A percentile compares a stretch with the other conserved stretches of the same genome.
Conservation (phyloP, 2,329 filamentous ascomycete species). For the Drechmeria coniospora region DNA sequence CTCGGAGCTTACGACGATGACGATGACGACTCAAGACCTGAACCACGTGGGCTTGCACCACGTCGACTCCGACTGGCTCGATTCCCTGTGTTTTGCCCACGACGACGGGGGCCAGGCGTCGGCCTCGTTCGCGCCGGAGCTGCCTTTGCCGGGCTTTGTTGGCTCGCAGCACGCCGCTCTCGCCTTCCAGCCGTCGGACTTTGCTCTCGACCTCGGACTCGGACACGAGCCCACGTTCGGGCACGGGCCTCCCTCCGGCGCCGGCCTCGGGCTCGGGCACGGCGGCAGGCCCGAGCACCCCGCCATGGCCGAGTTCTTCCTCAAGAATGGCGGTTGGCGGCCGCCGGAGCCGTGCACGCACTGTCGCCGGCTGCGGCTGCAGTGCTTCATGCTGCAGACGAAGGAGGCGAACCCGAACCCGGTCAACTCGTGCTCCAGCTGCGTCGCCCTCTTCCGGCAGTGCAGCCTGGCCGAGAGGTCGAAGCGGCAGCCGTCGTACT, state of each 20-base stretch:
- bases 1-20: too few relatives aligned
- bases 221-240: slow-evolving; percentile 1
- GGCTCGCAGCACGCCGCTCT: slow-evolving; percentile 1
- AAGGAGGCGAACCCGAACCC: slow-evolving; percentile 32
- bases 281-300: slow-evolving; percentile 4
- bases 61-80: slow-evolving; percentile 4
- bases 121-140: background rate
- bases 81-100: slow-evolving; percentile 3
- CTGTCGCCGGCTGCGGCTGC: slow-evolving; percentile 26
- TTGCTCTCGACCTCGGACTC: background rate
- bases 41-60: background rate
- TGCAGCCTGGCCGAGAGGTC: slow-evolving; percentile 29
- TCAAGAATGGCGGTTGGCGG: slow-evolving; percentile 24
- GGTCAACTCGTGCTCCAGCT: slow-evolving; percentile 30
- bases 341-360: slow-evolving; percentile 27
- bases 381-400: slow-evolving; percentile 32
- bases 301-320: slow-evolving; percentile 21
- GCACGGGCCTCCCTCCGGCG: background rate
- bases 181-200: background rate
- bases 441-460: slow-evolving; percentile 32
- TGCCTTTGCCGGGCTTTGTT: slow-evolving; percentile 1
- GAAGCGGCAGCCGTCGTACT: slow-evolving; percentile 28
- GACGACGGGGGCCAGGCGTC: background rate
- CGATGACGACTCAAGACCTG: background rate
- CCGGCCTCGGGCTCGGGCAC: slow-evolving; percentile 1